Conservation (phyloP, 768 basidiomycete genomes). For the Hemileccinum impolitum region DNA sequence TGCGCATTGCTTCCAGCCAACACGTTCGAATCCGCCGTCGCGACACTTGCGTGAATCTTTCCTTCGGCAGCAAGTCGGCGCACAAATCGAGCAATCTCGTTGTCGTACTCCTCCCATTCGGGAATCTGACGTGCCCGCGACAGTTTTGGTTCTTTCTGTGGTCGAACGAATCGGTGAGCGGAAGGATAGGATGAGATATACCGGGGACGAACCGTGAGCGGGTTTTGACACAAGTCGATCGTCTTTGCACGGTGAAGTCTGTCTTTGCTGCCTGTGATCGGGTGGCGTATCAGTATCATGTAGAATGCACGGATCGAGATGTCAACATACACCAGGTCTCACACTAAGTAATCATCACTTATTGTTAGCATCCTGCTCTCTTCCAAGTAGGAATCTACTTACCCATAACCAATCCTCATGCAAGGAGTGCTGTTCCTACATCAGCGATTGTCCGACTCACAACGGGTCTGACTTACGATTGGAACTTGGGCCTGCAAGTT, state of each 20-base stretch:
- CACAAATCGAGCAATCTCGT: slow-evolving; percentile 83
- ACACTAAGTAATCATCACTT: slow-evolving; percentile 50
- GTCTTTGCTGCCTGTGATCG: slow-evolving; percentile 68
- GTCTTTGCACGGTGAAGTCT: slow-evolving; percentile 76
- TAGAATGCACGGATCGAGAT: background rate
- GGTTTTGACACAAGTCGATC: slow-evolving; percentile 96
- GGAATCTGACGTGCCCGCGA: slow-evolving; percentile 91
- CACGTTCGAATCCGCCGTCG: slow-evolving; percentile 65
- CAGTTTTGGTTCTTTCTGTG: slow-evolving; percentile 95
- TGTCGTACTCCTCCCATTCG: slow-evolving; percentile 95
- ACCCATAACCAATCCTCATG: slow-evolving; percentile 97
- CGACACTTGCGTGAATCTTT: slow-evolving; percentile 62
- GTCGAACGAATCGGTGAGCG: slow-evolving; percentile 1
- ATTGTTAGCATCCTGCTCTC: slow-evolving; percentile 4
- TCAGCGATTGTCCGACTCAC: background rate
- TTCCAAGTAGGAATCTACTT: slow-evolving; percentile 22
- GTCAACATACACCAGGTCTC: slow-evolving; percentile 91
- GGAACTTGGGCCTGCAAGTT: slow-evolving; percentile 90
- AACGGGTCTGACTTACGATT: slow-evolving; percentile 64
- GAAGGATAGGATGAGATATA: background rate
- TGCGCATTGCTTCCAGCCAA: slow-evolving; percentile 50
- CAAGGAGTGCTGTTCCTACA: slow-evolving; percentile 63
- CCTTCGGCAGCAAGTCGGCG: slow-evolving; percentile 68
- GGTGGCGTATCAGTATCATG: background rate
- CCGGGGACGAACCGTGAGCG: slow-evolving; percentile 69